These are phyloP conservation scores for Brassica napus DNA, from an alignment of 345 rosid species.

Conservation along the genomic window DNA sequence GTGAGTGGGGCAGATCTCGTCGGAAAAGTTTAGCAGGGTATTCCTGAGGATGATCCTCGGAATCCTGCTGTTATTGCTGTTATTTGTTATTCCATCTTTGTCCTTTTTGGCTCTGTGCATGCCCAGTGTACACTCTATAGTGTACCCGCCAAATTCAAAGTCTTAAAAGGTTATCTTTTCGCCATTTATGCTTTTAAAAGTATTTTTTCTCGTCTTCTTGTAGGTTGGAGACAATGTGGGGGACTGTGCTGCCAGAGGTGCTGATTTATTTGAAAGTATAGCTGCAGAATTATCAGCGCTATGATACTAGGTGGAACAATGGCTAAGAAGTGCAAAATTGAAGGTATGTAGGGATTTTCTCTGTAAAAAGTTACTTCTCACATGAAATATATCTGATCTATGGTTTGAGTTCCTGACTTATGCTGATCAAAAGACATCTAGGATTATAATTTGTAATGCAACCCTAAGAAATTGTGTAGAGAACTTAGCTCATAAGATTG, in stretches of 20 bases:
- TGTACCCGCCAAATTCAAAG: neutral
- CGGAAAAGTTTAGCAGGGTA: conserved; percentile 99
- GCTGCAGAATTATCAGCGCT: conserved; percentile 99
- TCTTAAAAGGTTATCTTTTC: neutral
- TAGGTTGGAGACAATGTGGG: conserved; percentile 99
- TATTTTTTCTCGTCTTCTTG: conserved; percentile 20
- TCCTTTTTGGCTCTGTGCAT: conserved; percentile 12
- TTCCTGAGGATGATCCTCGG: conserved; percentile 99
- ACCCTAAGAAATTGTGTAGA: conserved; percentile 4
- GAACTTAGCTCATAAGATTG: conserved; percentile 6
- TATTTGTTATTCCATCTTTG: conserved; percentile 66
- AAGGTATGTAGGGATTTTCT: conserved; percentile 55
- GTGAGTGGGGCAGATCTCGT: conserved; percentile 99
- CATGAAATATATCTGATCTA: conserved; percentile 2
- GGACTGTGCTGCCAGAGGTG: conserved; percentile 99
- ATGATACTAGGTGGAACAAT: conserved; percentile 99
- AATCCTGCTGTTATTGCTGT: conserved; percentile 99
- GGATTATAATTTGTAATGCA: conserved; percentile 9
- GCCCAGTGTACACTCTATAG: neutral
- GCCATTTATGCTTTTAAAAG: conserved; percentile 4
- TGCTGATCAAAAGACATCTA: conserved; percentile 1
- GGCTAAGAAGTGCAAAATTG: conserved; percentile 92
- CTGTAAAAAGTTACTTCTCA: conserved; percentile 8
- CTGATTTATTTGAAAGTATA: conserved; percentile 99
- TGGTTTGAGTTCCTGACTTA: conserved; percentile 21